Evolutionary conservation across 768 basidiomycete species (phyloP), one percentile per base, ranked within the genome.

Genomic region (Dentipellis sp.): DNA sequence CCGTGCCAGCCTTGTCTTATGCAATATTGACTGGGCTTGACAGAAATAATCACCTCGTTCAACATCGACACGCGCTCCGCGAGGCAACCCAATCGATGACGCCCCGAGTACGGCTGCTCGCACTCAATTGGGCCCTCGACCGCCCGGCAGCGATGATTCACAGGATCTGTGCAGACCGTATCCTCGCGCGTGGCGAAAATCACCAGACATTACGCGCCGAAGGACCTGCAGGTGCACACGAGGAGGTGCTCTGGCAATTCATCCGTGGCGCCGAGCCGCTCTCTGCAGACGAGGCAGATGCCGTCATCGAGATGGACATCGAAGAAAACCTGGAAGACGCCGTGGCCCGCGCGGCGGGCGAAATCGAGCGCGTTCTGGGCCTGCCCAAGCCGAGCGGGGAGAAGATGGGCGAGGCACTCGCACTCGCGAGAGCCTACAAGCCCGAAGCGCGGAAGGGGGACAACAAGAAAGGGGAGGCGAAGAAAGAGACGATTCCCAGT

Each of bases 31-130:
- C 46, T 16, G 53, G 46, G 22, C 11, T 19, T 23, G 14, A 3
- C 58, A 84, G 93, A 62, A 98, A 99, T 69, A 98, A 97, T 68
- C 95, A 99, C 65, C 76, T 88, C 2, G 71, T 65, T 14, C 82
- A 86, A 69, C 94, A 97, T 65, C 88, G 94, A n/a, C 58, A 73
- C 34, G 77, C 78, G 3, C 77, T 99, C 1, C 80, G 82, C 16
- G 76, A 82, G 1, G 78, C 81, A 8, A 73, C 77, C 46, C 62
- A 70, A 8, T 66, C 67, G 21, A 65, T 72, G 5, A 56, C 61
- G 42, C 77, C 82, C 4, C 82, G 82, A 10, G 82, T 87, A 11
- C 86, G 86, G 1, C 76, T 94, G 14, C 74, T 98, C 55, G 94
- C 86, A 0, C 78, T 97, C 22, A 75, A 91, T 67, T 99, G 91